Evolutionary conservation across 2,329 filamentous ascomycete species (phyloP), one percentile per base, ranked within the genome.

Genomic region (Leptosphaerulina australis): DNA sequence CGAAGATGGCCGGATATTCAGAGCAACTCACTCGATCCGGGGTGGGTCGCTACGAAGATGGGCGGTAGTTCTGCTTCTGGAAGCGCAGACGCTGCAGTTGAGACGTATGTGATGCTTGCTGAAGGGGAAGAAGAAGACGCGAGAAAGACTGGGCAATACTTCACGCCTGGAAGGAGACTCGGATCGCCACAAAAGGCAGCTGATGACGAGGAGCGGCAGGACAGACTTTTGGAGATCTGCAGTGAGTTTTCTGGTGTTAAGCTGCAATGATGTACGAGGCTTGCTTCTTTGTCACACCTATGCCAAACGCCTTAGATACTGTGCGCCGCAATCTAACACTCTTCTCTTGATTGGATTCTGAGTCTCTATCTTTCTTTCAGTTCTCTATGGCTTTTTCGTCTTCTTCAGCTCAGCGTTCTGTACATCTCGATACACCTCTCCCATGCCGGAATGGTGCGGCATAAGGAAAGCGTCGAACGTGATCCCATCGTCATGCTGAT

Each of bases 1-100:
- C 69, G 78, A 10, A 68, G 74, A 6, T 79, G 77, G 65, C 62
- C 70, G 2, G 62, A 74, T 6, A 75, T 81, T 0, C 68, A 77
- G 55, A 77, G 76, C 25, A 79, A 79, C 33, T 72, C 76, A 0
- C 69, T 81, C 37, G 76, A 81, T 60, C 81, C 81, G 0, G 81
- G 81, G 1, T 83, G 80, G 81, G 77, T 82, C 28, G 67, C 78
- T 8, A 82, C 80, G 0, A 82, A 82, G 65, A 81, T 82, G 77
- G 80, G 80, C 7, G 82, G 77, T 2, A 53, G 49, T 9, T 66
- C 68, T 21, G 82, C 82, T 0, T 67, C 79, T 0, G 81, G 76
- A 0, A 74, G 74, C 14, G 66, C 79, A n/a, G 72, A 79, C 25
- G 73, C 73, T 24, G 77, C 76, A 2, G 74, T 80, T 0, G 74